These are phyloP conservation scores for Fraxinus platypoda DNA, from an alignment of 305 asterid species.

Conservation along the genomic window DNA sequence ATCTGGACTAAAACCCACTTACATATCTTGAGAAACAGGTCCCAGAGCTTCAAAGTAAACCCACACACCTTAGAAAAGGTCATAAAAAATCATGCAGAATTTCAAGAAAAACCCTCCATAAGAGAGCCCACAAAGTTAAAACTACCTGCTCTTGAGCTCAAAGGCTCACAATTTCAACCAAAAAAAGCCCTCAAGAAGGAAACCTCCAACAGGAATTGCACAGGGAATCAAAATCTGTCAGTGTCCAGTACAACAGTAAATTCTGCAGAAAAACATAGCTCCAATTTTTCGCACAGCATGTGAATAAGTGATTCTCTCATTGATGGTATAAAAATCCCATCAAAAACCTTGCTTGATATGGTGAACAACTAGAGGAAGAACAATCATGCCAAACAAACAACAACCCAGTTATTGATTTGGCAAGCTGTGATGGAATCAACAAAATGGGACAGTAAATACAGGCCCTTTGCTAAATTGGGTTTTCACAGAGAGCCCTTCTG, in stretches of 20 bases:
- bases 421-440: constrained; percentile 37
- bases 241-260: constrained; percentile 22
- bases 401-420: constrained; percentile 29
- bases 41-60: constrained; percentile 31
- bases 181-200: constrained; percentile 4
- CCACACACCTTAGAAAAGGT: constrained; percentile 30
- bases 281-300: constrained; percentile 25
- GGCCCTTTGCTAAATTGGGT: constrained; percentile 21
- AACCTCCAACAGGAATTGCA: constrained; percentile 5
- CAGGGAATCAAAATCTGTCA: constrained; percentile 16
- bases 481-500: constrained; percentile 24
- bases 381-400: constrained; percentile 42
- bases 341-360: constrained; percentile 31
- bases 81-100: constrained; percentile 28
- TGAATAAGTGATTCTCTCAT: constrained; percentile 28
- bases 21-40: constrained; percentile 36
- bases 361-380: constrained; percentile 21
- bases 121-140: constrained; percentile 2
- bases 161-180: constrained; percentile 3
- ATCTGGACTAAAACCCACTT: constrained; percentile 47
- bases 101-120: constrained; percentile 14
- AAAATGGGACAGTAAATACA: constrained; percentile 25
- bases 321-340: constrained; percentile 27
- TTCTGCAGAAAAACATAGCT: constrained; percentile 31
- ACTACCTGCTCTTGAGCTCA: constrained; percentile 10